phyloP scores from a whole-genome alignment of 306 rosid genomes.

The Fragaria nilgerrensis region DNA sequence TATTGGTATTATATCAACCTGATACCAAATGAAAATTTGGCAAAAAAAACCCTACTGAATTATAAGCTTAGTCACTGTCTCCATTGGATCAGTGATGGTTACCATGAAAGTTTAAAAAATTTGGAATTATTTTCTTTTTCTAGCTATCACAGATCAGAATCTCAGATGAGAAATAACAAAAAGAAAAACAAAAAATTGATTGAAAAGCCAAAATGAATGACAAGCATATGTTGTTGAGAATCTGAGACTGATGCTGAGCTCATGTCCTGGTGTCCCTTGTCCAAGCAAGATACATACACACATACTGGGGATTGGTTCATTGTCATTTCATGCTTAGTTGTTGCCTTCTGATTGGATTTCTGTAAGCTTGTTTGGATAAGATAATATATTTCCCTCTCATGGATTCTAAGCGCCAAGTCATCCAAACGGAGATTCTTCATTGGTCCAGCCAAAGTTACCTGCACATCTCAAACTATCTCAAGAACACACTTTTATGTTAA shows the following conservation, averaged over 20 bases:
- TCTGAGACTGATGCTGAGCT: neutral
- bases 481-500: neutral
- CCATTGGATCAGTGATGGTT: neutral
- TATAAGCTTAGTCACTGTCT: slow-evolving; percentile 13
- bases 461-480: slow-evolving; percentile 16
- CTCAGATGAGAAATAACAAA: neutral
- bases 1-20: neutral
- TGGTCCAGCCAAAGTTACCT: slow-evolving; percentile 17
- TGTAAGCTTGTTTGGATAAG: slow-evolving; percentile 22
- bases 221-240: neutral
- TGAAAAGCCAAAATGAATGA: neutral
- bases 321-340: slow-evolving; percentile 35
- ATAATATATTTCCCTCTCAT: neutral
- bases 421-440: slow-evolving; percentile 12
- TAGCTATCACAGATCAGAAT: neutral
- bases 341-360: slow-evolving; percentile 26
- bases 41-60: neutral
- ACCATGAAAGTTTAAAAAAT: neutral
- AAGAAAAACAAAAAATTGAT: neutral
- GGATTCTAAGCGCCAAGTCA: slow-evolving; percentile 14
- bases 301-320: slow-evolving; percentile 12
- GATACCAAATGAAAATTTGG: neutral
- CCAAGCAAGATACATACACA: slow-evolving; percentile 6
- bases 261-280: neutral
- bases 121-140: neutral